phyloP scores from a whole-genome alignment of 2,329 filamentous ascomycete species.

The Stachybotrys chartarum region DNA sequence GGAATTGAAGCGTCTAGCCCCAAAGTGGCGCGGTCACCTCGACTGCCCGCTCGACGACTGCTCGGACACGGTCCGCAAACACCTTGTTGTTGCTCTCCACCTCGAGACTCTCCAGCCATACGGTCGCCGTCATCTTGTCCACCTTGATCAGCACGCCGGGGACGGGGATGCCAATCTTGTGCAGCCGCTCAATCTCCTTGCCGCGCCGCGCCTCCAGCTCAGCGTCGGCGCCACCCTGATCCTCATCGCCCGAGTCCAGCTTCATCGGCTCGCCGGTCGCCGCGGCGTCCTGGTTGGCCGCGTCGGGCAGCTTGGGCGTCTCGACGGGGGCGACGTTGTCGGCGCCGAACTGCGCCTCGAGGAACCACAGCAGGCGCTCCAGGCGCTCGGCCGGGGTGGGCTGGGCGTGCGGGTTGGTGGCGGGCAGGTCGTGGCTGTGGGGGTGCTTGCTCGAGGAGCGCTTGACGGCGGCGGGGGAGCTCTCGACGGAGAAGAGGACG shows the following conservation, averaged over 20 bases:
- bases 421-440: slow-evolving; percentile 37
- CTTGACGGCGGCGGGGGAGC: slow-evolving; percentile 89
- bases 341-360: slow-evolving; percentile 90
- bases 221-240: slow-evolving; percentile 29
- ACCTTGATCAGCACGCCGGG: slow-evolving; percentile 82
- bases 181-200: slow-evolving; percentile 70
- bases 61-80: slow-evolving; percentile 75
- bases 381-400: slow-evolving; percentile 70
- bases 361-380: slow-evolving; percentile 83
- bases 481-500: slow-evolving; percentile 85
- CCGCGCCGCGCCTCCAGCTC: slow-evolving; percentile 50
- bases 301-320: slow-evolving; percentile 45
- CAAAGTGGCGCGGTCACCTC: slow-evolving; percentile 78
- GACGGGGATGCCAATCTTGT: slow-evolving; percentile 80
- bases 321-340: slow-evolving; percentile 75
- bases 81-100: slow-evolving; percentile 78
- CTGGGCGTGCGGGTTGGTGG: slow-evolving; percentile 65
- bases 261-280: slow-evolving; percentile 22
- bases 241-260: slow-evolving; percentile 24
- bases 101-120: slow-evolving; percentile 89
- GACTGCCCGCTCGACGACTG: slow-evolving; percentile 82
- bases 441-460: slow-evolving; percentile 36
- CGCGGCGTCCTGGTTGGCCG: slow-evolving; percentile 22
- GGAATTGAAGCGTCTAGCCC: slow-evolving; percentile 27
- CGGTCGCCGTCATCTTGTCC: slow-evolving; percentile 77